Evolutionary conservation across 257 asterid species (phyloP).

Genomic region (Solanum clarkiae): DNA sequence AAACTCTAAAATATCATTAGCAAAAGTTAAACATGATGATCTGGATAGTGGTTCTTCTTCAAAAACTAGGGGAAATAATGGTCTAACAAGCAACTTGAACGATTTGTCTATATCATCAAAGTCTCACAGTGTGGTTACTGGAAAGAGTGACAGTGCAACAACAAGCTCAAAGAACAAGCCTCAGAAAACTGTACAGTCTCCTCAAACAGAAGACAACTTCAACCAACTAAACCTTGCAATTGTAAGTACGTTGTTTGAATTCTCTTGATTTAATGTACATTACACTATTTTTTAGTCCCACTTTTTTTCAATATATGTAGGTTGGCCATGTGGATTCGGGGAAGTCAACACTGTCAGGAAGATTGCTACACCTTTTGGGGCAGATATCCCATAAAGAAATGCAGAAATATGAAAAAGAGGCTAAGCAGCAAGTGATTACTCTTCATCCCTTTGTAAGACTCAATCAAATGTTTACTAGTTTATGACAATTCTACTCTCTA

Average conservation of each 20-base stretch:
- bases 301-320: slow-evolving; percentile 23
- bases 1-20: slow-evolving; percentile 28
- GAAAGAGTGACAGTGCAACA: slow-evolving; percentile 21
- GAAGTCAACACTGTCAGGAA: slow-evolving; percentile 95
- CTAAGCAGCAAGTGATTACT: slow-evolving; percentile 56
- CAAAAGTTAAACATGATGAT: slow-evolving; percentile 23
- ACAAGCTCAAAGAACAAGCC: slow-evolving; percentile 42
- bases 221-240: slow-evolving; percentile 89
- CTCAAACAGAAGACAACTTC: slow-evolving; percentile 34
- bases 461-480: not conserved
- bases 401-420: slow-evolving; percentile 82
- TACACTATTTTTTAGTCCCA: not conserved
- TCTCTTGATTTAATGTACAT: not conserved
- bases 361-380: slow-evolving; percentile 82
- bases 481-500: slow-evolving; percentile 10
- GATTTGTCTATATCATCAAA: slow-evolving; percentile 37
- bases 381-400: slow-evolving; percentile 70
- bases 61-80: slow-evolving; percentile 22
- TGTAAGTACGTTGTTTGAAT: slow-evolving; percentile 28
- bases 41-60: slow-evolving; percentile 22
- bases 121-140: slow-evolving; percentile 24
- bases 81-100: slow-evolving; percentile 14
- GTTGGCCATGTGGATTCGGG: slow-evolving; percentile 99
- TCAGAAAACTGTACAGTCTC: slow-evolving; percentile 65
- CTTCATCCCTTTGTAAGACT: not conserved